These are phyloP conservation scores for Pleurotus salmoneostramineus DNA, from an alignment of 768 basidiomycete genomes.

Conservation along the genomic window DNA sequence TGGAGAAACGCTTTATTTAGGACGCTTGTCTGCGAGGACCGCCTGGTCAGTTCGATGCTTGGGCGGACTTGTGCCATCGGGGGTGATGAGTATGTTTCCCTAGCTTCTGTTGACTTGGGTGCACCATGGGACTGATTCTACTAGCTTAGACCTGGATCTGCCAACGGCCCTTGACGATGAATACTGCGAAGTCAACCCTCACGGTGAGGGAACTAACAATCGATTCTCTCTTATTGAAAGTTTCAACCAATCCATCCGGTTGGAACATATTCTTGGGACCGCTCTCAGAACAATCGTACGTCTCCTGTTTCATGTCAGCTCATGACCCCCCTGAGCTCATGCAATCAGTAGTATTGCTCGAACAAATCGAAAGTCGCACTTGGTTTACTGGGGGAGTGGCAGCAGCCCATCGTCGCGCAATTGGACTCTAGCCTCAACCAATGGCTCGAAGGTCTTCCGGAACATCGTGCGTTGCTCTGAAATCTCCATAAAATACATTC, in stretches of 20 bases:
- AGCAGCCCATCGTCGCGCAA: slow-evolving; percentile 63
- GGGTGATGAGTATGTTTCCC: slow-evolving; percentile 62
- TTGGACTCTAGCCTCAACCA: slow-evolving; percentile 69
- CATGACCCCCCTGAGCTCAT: neutral
- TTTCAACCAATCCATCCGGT: slow-evolving; percentile 51
- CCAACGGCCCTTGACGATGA: slow-evolving; percentile 63
- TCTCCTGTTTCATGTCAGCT: neutral
- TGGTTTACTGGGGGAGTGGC: slow-evolving; percentile 54
- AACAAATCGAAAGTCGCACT: slow-evolving; percentile 56
- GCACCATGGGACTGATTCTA: neutral
- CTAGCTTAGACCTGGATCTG: slow-evolving; percentile 69
- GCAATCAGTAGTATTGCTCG: slow-evolving; percentile 57
- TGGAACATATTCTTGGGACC: slow-evolving; percentile 59
- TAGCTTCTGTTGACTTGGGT: neutral
- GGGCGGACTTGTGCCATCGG: slow-evolving; percentile 73
- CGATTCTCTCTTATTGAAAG: slow-evolving; percentile 36
- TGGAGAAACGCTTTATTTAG: slow-evolving; percentile 19
- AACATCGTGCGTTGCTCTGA: slow-evolving; percentile 38
- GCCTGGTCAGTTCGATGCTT: slow-evolving; percentile 40
- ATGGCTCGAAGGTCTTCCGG: slow-evolving; percentile 66
- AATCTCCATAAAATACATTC: neutral
- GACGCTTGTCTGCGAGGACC: slow-evolving; percentile 47
- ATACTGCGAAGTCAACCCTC: slow-evolving; percentile 64
- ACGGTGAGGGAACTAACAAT: slow-evolving; percentile 46
- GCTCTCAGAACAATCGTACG: slow-evolving; percentile 56